Evolutionary conservation across 2,329 filamentous ascomycete species (phyloP).

Genomic region (Stromatinia cepivora): DNA sequence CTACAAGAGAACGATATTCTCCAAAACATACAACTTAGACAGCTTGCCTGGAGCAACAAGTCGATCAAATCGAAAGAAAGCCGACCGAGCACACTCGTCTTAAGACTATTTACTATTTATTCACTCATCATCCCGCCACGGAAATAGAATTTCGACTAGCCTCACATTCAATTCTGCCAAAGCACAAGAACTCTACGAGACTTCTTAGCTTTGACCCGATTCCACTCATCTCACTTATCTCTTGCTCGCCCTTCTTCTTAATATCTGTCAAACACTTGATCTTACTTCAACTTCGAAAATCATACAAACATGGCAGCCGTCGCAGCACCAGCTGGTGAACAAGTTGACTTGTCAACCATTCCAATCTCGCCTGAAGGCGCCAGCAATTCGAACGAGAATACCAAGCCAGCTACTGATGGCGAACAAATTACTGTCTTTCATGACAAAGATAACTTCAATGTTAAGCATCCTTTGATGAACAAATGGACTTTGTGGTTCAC

Average conservation of each 20-base stretch:
- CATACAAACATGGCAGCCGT: slow-evolving; percentile 36
- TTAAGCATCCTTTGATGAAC: slow-evolving; percentile 97
- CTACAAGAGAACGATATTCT: neutral
- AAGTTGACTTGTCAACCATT: slow-evolving; percentile 68
- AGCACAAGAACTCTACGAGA: slow-evolving; percentile 15
- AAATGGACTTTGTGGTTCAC: slow-evolving; percentile 99
- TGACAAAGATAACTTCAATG: slow-evolving; percentile 98
- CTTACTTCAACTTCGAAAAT: neutral
- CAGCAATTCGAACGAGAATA: slow-evolving; percentile 50
- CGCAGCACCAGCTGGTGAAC: slow-evolving; percentile 38
- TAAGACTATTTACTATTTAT: neutral
- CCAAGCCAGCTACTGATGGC: slow-evolving; percentile 48
- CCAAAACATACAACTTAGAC: neutral
- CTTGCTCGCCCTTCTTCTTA: neutral
- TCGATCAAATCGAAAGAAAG: neutral
- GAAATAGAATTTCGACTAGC: slow-evolving; percentile 23
- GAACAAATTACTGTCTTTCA: slow-evolving; percentile 94
- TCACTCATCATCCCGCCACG: slow-evolving; percentile 19
- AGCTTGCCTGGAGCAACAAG: slow-evolving; percentile 22
- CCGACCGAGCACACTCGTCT: neutral
- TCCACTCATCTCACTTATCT: neutral
- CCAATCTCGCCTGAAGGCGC: slow-evolving; percentile 65
- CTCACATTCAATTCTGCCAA: slow-evolving; percentile 19
- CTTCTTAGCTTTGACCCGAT: slow-evolving; percentile 12
- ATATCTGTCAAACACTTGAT: slow-evolving; percentile 18